Base-by-base conservation (phyloP, 441 rosid species). In the Euphorbia corollata region DNA sequence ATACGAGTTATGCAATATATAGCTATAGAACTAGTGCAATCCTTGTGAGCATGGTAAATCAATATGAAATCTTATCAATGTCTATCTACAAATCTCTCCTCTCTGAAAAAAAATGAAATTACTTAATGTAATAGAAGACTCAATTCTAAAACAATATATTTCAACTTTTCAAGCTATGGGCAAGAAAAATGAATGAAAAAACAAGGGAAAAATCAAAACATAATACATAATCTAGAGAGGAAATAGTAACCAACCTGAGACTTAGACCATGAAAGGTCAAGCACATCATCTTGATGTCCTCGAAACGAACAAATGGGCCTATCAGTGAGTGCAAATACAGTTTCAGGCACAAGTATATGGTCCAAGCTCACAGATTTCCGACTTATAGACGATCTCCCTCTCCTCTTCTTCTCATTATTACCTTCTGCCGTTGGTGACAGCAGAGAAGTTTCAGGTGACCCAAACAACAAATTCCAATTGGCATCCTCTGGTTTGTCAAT, bases 241-340 rank as follows among this genome's bases (percentile, higher is more conserved):
- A 34, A 59, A 38, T 27, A 53, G 65, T 22, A 57, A 74, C 85
- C 75, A 68, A 93, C 98, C 85, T 86, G 87, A 74, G 87, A 77
- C 71, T 80, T 84, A 10, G 99, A 93, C 99, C 99, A 93, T 0
- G 97, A 87, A 64, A 93, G 89, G 83, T 91, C 93, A 82, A 91
- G 85, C 68, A 93, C 81, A 74, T 87, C 89, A 61, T 83, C 79
- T 3, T 20, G 64, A 75, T 93, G 99, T 54, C 99, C 99, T 45
- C 59, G 77, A 74, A 91, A 91, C 71, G 86, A 89, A 72, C 86
- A 85, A 76, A 85, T 66, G 23, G 97, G 97, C 68, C 79, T 86
- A 84, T 91, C 99, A 67, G 82, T 63, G 32, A 93, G 74, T 62
- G 79, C 76, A 66, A 93, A 93, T 61, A 91, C 83, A 67, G 77